Evolutionary conservation across 2,329 filamentous ascomycete genomes (phyloP).

Genomic region (Pezicula rhizophila): DNA sequence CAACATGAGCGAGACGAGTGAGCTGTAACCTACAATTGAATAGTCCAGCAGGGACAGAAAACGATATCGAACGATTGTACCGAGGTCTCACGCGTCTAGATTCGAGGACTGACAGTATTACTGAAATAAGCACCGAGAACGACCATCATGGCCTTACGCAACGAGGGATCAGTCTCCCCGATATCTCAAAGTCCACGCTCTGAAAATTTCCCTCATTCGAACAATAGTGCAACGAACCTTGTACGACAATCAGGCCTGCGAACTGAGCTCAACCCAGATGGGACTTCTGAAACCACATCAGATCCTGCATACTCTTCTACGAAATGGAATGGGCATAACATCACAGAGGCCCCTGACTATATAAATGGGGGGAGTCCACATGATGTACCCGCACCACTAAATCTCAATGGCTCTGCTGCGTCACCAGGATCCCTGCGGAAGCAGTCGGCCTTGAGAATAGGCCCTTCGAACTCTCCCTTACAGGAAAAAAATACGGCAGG

Average conservation of each 20-base stretch:
- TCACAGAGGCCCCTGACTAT: conserved; percentile 24
- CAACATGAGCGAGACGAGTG: conserved; percentile 8
- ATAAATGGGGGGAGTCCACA: conserved; percentile 26
- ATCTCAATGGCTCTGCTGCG: conserved; percentile 1
- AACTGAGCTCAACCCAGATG: conserved; percentile 19
- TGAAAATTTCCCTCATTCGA: conserved; percentile 18
- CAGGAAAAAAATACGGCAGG: conserved; percentile 7
- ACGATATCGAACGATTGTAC: background rate
- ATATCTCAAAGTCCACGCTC: conserved; percentile 26
- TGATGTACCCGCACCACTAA: conserved; percentile 3
- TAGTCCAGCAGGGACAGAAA: conserved; percentile 1
- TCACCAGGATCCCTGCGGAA: conserved; percentile 6
- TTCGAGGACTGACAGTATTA: background rate
- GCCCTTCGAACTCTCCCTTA: conserved; percentile 8
- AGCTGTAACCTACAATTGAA: conserved; percentile 6
- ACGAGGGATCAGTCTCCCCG: conserved; percentile 31
- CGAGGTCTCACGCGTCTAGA: background rate
- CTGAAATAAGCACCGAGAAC: background rate
- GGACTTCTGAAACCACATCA: conserved; percentile 5
- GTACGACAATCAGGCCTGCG: conserved; percentile 21
- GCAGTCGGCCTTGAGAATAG: conserved; percentile 15
- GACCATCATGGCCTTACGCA: conserved; percentile 19
- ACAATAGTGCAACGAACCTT: conserved; percentile 17
- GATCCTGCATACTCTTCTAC: conserved; percentile 9
- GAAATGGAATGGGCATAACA: conserved; percentile 11